Base-by-base conservation (phyloP, 2,329 filamentous ascomycete species). In the Penicillium paneum region DNA sequence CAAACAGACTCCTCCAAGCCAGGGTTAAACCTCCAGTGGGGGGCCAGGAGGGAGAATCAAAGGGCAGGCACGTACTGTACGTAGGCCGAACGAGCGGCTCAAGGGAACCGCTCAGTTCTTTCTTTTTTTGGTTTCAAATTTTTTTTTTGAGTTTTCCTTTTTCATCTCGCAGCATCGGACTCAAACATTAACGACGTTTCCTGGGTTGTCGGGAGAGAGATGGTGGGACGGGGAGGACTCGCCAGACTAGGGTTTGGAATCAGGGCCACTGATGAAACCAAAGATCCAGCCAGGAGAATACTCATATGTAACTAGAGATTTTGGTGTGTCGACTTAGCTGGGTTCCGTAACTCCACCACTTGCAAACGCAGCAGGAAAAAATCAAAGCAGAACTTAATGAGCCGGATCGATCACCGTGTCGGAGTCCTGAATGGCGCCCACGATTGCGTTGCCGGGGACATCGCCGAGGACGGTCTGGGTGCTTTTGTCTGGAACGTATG, bases 401-500 rank as follows among this genome's bases (percentile, higher is more conserved):
- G 69, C 60, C 31, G 69, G 60, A 46, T 72, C 70, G 57, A 72
- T 54, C 47, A 71, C 62, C 53, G 67, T 69, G 52, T 74, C 70
- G 46, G 69, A 65, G 28, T 69, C 66, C 57, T 66, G 71, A 55
- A 69, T 64, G 36, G 62, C 55, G 39, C 70, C 71, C 57, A 66
- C 65, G 36, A 73, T 67, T 63, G 63, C 61, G 57, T 68, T 65
- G 56, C 63, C 64, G 60, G 69, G 69, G 55, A 69, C 58, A 56
- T 72, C 71, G 56, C 63, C 63, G 51, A 74, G 64, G 39, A 60
- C 66, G 55, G 71, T 75, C 55, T 75, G 68, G 48, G 60, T 64
- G 64, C 68, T 72, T 51, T 65, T 68, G 62, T 76, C 71, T 65
- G 81, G 82, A 67, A 78, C 77, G 71, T 83, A 88, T 65, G 86